Percentiles rank a stretch among this genome's conserved stretches.
Conservation (phyloP, 768 basidiomycete species). For the Mycena venus region DNA sequence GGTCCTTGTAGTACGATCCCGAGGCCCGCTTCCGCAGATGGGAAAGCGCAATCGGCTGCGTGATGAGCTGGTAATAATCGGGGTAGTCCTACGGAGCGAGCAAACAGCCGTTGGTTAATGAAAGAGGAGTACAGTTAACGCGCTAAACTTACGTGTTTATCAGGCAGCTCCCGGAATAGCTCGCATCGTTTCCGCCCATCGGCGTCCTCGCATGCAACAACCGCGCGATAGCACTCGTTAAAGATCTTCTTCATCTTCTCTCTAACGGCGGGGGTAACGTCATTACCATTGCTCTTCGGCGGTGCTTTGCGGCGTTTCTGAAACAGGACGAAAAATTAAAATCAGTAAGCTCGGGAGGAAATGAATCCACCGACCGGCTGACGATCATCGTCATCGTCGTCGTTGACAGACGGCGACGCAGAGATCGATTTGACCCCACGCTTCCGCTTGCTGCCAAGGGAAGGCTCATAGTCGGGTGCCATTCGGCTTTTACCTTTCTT, state of each 20-base stretch:
- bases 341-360: background rate
- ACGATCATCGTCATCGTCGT: constrained; percentile 84
- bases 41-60: constrained; percentile 88
- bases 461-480: constrained; percentile 60
- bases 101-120: constrained; percentile 32
- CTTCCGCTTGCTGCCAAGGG: constrained; percentile 78
- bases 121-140: background rate
- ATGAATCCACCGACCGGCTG: constrained; percentile 63
- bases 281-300: constrained; percentile 53
- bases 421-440: constrained; percentile 81
- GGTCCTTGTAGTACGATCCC: constrained; percentile 78
- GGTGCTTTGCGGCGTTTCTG: constrained; percentile 92
- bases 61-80: constrained; percentile 93
- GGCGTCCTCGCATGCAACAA: constrained; percentile 77
- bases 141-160: constrained; percentile 68
- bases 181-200: constrained; percentile 87
- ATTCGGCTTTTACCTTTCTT: constrained; percentile 72
- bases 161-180: constrained; percentile 90
- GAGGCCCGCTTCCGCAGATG: constrained; percentile 85
- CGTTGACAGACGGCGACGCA: constrained; percentile 82
- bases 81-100: constrained; percentile 83
- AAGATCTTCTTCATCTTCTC: constrained; percentile 90
- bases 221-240: constrained; percentile 80
- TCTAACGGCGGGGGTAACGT: constrained; percentile 69
- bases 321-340: constrained; percentile 17